Evolutionary conservation across 139 green algal genomes (phyloP).

Genomic region (Edaphochlamys debaryana): DNA sequence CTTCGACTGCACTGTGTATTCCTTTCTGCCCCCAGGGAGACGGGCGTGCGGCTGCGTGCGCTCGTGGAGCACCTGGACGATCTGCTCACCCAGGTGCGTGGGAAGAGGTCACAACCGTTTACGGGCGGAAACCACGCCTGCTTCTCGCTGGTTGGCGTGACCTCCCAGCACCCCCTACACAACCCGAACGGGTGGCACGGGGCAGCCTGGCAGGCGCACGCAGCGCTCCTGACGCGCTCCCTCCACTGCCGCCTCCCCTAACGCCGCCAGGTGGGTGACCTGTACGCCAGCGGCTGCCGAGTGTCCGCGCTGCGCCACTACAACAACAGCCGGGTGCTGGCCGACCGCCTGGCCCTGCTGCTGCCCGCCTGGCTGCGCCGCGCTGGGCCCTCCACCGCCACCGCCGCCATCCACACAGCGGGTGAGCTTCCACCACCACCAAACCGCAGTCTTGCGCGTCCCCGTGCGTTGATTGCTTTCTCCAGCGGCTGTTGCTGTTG

Average conservation of each 20-base stretch:
- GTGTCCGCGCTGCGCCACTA: constrained; percentile 19
- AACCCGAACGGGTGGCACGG: too few species aligned
- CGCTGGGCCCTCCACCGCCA: constrained; percentile 6
- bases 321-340: constrained; percentile 37
- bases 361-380: constrained; percentile 30
- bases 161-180: background rate
- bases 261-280: background rate
- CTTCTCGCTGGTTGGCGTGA: background rate
- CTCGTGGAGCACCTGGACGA: constrained; percentile 36
- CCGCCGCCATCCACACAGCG: constrained; percentile 6
- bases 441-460: too few species aligned
- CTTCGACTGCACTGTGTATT: too few species aligned
- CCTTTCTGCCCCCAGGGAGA: background rate
- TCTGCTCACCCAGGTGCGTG: constrained; percentile 17
- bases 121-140: too few species aligned
- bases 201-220: too few species aligned
- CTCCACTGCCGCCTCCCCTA: too few species aligned
- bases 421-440: too few species aligned
- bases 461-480: background rate
- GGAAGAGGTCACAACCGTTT: too few species aligned
- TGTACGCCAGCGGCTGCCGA: constrained; percentile 32
- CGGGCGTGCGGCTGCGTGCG: constrained; percentile 14
- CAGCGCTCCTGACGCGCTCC: too few species aligned
- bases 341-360: constrained; percentile 13
- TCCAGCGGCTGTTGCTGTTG: too few species aligned